A percentile compares a stretch with the other conserved stretches of the same genome.
phyloP scores from a whole-genome alignment of 129 eudicot species.

The Lonicera japonica region DNA sequence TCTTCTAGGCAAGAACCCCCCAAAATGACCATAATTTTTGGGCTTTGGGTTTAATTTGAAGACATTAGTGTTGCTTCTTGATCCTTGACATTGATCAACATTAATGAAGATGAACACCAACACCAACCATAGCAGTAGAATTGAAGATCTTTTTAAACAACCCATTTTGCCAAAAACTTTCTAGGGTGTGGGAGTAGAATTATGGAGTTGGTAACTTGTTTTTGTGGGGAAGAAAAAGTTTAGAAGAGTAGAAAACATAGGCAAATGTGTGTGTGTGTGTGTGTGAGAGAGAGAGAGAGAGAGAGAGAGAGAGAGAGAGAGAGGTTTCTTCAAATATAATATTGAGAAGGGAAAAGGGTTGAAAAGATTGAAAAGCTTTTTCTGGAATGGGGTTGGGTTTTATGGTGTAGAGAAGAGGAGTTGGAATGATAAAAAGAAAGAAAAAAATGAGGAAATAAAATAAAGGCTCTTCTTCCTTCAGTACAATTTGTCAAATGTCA shows the following conservation, averaged over 20 bases:
- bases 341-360: too few relatives aligned
- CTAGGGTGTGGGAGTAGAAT: not conserved
- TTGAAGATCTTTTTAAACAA: not conserved
- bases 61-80: conserved; percentile 33
- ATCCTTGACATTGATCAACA: conserved; percentile 20
- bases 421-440: too few relatives aligned
- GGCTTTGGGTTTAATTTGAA: conserved; percentile 32
- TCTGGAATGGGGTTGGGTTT: too few relatives aligned
- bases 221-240: not conserved
- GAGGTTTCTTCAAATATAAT: not conserved
- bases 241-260: conserved; percentile 5
- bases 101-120: conserved; percentile 13
- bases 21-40: conserved; percentile 24
- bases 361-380: too few relatives aligned
- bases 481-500: too few relatives aligned
- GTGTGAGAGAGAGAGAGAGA: not conserved
- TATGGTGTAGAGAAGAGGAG: too few relatives aligned
- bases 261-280: not conserved
- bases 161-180: conserved; percentile 1
- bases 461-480: too few relatives aligned
- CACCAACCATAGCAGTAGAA: conserved; percentile 5
- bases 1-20: conserved; percentile 62
- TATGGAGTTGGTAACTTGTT: not conserved
- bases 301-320: conserved; percentile 5
- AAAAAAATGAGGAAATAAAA: too few relatives aligned